Evolutionary conservation across 192 early-diverging fungal species (phyloP).

Genomic region (Neocallimastix lanati): DNA sequence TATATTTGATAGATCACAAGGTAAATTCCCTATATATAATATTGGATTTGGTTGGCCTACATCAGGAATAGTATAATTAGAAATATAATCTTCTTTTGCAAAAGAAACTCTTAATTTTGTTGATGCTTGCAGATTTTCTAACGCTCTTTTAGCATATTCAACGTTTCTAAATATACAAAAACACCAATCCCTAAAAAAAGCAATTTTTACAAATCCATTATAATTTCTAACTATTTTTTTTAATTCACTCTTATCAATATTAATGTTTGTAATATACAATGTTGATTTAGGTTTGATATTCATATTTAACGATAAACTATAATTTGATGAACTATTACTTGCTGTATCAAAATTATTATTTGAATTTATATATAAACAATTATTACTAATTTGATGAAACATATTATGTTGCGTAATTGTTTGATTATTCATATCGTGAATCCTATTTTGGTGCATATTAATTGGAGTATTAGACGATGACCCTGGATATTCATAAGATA

Average conservation of each 20-base stretch:
- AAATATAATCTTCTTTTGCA: slow-evolving; percentile 3
- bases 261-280: not conserved
- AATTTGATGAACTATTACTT: not conserved
- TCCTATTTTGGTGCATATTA: not conserved
- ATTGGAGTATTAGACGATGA: not conserved
- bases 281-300: not conserved
- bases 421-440: not conserved
- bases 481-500: not conserved
- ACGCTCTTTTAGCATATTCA: not conserved
- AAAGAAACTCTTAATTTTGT: slow-evolving; percentile 2
- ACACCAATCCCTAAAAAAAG: slow-evolving; percentile 4
- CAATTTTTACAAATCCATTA: slow-evolving; percentile 3
- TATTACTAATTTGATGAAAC: not conserved
- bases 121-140: not conserved
- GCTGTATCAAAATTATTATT: not conserved
- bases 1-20: slow-evolving; percentile 3
- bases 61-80: slow-evolving; percentile 3
- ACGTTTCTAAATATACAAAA: not conserved
- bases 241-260: not conserved
- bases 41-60: not conserved
- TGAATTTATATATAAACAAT: not conserved
- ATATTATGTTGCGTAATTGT: not conserved
- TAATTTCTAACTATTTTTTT: not conserved
- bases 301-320: not conserved
- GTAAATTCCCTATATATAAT: slow-evolving; percentile 1